Evolutionary conservation across 2,329 filamentous ascomycete genomes (phyloP).

Genomic region (Fusarium praegraminearum): DNA sequence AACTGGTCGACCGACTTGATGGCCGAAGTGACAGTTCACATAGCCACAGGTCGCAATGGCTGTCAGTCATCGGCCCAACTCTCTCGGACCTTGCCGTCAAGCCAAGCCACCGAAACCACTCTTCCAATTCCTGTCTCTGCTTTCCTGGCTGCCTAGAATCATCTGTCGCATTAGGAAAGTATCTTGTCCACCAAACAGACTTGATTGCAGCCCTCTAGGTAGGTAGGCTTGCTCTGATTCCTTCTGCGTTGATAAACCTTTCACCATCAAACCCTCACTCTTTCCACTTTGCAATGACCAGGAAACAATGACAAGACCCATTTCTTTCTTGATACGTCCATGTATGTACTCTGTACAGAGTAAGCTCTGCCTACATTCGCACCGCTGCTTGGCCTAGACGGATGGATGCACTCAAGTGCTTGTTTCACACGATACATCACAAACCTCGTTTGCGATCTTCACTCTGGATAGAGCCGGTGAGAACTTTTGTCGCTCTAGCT

Average conservation of each 20-base stretch:
- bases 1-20: constrained; percentile 10
- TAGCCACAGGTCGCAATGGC: neutral
- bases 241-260: constrained; percentile 17
- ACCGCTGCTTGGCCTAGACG: neutral
- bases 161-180: constrained; percentile 37
- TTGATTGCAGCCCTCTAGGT: constrained; percentile 10
- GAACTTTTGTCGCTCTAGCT: neutral
- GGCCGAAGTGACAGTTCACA: constrained; percentile 10
- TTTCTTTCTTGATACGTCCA: neutral
- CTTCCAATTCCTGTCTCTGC: constrained; percentile 24
- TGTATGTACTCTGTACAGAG: neutral
- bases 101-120: constrained; percentile 36
- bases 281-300: neutral
- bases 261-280: neutral
- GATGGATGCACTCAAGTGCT: neutral
- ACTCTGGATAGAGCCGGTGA: neutral
- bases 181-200: constrained; percentile 16
- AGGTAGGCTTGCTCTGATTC: constrained; percentile 15
- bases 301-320: neutral
- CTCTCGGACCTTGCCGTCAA: constrained; percentile 43
- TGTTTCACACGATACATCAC: neutral
- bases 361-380: neutral
- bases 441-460: neutral
- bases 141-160: constrained; percentile 23
- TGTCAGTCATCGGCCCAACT: constrained; percentile 37